Evolutionary conservation across 257 asterid genomes (phyloP).

Genomic region (Prunella vulgaris): DNA sequence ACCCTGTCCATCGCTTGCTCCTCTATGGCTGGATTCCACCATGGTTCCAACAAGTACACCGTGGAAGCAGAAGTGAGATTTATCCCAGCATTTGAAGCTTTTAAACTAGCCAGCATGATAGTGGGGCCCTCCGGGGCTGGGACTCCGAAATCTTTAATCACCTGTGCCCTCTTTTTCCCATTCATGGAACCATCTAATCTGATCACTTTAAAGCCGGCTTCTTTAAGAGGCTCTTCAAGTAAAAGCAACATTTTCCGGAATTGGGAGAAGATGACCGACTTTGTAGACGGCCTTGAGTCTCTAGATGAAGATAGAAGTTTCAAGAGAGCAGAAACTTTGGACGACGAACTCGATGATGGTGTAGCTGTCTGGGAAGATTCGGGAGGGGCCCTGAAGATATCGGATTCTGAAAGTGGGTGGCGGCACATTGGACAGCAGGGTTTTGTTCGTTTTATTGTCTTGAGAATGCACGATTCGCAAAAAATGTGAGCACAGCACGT

Average conservation of each 20-base stretch:
- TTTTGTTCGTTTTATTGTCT: constrained; percentile 53
- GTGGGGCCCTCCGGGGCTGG: constrained; percentile 63
- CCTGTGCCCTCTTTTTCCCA: constrained; percentile 54
- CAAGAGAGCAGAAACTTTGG: constrained; percentile 66
- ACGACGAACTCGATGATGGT: constrained; percentile 35
- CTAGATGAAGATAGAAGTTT: constrained; percentile 48
- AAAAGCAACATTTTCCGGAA: constrained; percentile 68
- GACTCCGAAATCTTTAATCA: constrained; percentile 54
- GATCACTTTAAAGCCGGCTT: constrained; percentile 59
- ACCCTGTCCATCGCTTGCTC: constrained; percentile 97
- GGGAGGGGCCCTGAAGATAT: constrained; percentile 56
- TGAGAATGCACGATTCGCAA: constrained; percentile 65
- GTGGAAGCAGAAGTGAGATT: constrained; percentile 78
- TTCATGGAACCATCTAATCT: constrained; percentile 79
- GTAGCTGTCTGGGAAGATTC: constrained; percentile 35
- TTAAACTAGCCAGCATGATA: constrained; percentile 75
- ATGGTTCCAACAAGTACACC: constrained; percentile 82
- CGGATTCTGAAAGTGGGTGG: constrained; percentile 56
- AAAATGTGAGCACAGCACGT: constrained; percentile 71
- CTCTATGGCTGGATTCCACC: constrained; percentile 98
- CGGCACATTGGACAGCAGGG: constrained; percentile 85
- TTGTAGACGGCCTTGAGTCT: constrained; percentile 41
- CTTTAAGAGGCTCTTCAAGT: constrained; percentile 63
- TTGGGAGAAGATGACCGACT: constrained; percentile 80
- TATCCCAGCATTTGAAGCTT: constrained; percentile 78